Base-by-base conservation (phyloP, 2,329 filamentous ascomycete genomes). In the Exophiala spinifera region DNA sequence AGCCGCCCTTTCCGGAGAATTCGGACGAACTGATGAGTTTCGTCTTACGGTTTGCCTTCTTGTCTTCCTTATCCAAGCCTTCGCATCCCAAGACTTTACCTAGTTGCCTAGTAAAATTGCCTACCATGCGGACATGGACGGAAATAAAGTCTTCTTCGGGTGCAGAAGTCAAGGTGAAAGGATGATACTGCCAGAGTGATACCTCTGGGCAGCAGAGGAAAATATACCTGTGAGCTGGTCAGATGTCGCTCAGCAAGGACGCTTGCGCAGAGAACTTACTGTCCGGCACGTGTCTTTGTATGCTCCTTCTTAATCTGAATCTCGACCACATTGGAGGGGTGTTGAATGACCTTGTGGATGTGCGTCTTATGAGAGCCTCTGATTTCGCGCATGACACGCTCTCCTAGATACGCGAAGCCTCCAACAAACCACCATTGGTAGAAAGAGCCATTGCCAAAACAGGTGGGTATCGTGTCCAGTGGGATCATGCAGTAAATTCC, bases 221-320 rank as follows among this genome's bases (percentile, higher is more conserved):
- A 65, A 95, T 92, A 74, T 39, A 39, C 11, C 36, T 39, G 36
- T 10, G 17, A 39, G 17, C 11, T 5, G 28, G 28, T 31, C 11
- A 31, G 7, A 15, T 11, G 36, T n/a, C 36, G 13, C 17, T 39
- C 17, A 11, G 36, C 7, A 11, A 6, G 6, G 4, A 3, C 36
- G 14, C 4, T 31, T 10, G 28, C 28, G 8, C 5, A 39, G 14
- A 17, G 79, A 92, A 39, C 36, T 39, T 94, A 94, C 79, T 79
- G 63, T 47, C 89, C 89, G 15, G 89, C 87, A 49, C 82, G 80
- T 3, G 88, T 90, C 77, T 86, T 90, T 43, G 88, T 91, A 72
- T 90, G 77, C 67, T 91, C 88, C 73, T 94, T 94, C 79, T 92
- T 91, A 75, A 95, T 91, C 75, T 94, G 89, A 58, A 95, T 91